phyloP scores from a whole-genome alignment of 352 stramenopile genomes.

The Phytophthora ramorum region DNA sequence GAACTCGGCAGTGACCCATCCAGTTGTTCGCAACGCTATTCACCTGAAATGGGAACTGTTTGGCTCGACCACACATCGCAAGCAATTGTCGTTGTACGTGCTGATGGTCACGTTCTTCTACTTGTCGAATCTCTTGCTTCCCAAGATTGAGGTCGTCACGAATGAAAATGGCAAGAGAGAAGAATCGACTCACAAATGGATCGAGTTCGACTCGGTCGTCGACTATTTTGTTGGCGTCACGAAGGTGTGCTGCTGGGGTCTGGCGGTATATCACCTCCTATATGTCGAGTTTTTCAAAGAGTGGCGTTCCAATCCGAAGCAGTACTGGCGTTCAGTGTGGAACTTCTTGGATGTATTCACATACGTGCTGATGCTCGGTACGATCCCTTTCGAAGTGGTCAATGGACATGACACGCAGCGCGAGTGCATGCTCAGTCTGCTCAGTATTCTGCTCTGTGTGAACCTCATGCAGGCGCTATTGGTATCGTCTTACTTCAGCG shows the following conservation, averaged over 20 bases:
- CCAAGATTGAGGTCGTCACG: slow-evolving; percentile 44
- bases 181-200: slow-evolving; percentile 45
- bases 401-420: slow-evolving; percentile 42
- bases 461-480: slow-evolving; percentile 65
- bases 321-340: slow-evolving; percentile 65
- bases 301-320: slow-evolving; percentile 42
- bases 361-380: slow-evolving; percentile 53
- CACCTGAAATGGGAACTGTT: slow-evolving; percentile 66
- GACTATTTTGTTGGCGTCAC: slow-evolving; percentile 53
- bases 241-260: slow-evolving; percentile 50
- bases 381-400: slow-evolving; percentile 56
- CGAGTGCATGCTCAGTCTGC: slow-evolving; percentile 57
- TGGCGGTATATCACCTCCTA: slow-evolving; percentile 59
- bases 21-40: slow-evolving; percentile 59
- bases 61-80: slow-evolving; percentile 42
- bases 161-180: slow-evolving; percentile 38
- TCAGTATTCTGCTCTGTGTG: slow-evolving; percentile 60
- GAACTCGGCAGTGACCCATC: slow-evolving; percentile 50
- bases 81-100: slow-evolving; percentile 52
- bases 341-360: slow-evolving; percentile 62
- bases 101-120: slow-evolving; percentile 65
- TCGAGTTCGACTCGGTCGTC: slow-evolving; percentile 44
- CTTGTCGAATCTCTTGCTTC: slow-evolving; percentile 55
- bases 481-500: slow-evolving; percentile 65
- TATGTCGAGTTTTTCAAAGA: slow-evolving; percentile 73